Conservation (phyloP, 495 filamentous ascomycete genomes). For the Trichocladium antarcticum region DNA sequence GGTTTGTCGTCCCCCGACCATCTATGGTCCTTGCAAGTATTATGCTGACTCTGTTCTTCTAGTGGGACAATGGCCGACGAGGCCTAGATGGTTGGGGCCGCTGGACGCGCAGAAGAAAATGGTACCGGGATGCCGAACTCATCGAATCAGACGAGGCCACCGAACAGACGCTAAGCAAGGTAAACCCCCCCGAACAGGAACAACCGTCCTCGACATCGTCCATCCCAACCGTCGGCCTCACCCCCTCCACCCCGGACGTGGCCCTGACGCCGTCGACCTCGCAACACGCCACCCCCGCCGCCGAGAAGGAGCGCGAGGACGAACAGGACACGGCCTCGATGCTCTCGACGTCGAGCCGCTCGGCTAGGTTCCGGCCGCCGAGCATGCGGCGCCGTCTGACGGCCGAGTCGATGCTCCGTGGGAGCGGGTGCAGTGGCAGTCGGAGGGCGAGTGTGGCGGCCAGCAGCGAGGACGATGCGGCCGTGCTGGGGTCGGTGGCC, state of each 20-base stretch:
- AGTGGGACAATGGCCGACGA: slow-evolving; percentile 89
- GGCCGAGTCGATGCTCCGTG: slow-evolving; percentile 1
- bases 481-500: slow-evolving; percentile 18
- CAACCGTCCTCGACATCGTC: background rate
- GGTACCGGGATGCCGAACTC: slow-evolving; percentile 91
- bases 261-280: background rate
- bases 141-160: slow-evolving; percentile 51
- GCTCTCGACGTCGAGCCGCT: slow-evolving; percentile 23
- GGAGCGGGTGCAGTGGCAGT: slow-evolving; percentile 1
- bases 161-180: slow-evolving; percentile 10
- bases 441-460: slow-evolving; percentile 15
- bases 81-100: slow-evolving; percentile 89
- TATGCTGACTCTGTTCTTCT: slow-evolving; percentile 1
- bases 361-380: slow-evolving; percentile 17
- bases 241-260: slow-evolving; percentile 5
- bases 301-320: slow-evolving; percentile 10
- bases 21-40: background rate
- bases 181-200: too few species aligned
- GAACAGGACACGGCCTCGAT: slow-evolving; percentile 22
- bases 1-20: too few species aligned
- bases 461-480: slow-evolving; percentile 22
- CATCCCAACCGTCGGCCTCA: background rate
- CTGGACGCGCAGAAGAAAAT: slow-evolving; percentile 89
- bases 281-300: background rate
- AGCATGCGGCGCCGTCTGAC: slow-evolving; percentile 13